phyloP scores from a whole-genome alignment of 768 basidiomycete genomes.

The Gloeopeniophorella convolvens region DNA sequence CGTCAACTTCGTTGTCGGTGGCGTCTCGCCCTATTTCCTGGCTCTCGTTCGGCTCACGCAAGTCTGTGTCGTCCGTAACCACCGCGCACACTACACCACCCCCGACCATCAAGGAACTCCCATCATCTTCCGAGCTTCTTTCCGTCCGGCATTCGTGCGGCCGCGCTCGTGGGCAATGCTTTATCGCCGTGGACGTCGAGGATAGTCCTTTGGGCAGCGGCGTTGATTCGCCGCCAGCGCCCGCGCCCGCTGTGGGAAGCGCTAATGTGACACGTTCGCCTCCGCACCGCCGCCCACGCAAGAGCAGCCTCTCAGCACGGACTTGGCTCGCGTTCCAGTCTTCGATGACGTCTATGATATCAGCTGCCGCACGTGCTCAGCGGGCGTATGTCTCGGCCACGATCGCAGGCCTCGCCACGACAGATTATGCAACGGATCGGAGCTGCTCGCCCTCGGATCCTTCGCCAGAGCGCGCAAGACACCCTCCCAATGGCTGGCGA shows the following conservation, averaged over 20 bases:
- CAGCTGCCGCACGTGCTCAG: slow-evolving; percentile 41
- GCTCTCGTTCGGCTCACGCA: slow-evolving; percentile 20
- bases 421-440: slow-evolving; percentile 20
- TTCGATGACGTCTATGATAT: slow-evolving; percentile 13
- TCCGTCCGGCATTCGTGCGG: slow-evolving; percentile 15
- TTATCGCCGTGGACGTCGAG: slow-evolving; percentile 16
- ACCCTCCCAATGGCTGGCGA: slow-evolving; percentile 37
- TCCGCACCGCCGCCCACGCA: not conserved
- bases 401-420: slow-evolving; percentile 36
- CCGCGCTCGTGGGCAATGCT: slow-evolving; percentile 13
- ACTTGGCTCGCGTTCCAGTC: slow-evolving; percentile 10
- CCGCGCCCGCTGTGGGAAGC: not conserved
- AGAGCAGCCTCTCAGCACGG: not conserved
- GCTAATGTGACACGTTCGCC: slow-evolving; percentile 4
- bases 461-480: slow-evolving; percentile 40
- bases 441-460: slow-evolving; percentile 18
- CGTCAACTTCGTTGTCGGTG: slow-evolving; percentile 4
- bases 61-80: slow-evolving; percentile 4
- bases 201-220: slow-evolving; percentile 15
- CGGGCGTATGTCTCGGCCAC: slow-evolving; percentile 50
- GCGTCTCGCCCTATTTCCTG: slow-evolving; percentile 16
- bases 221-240: not conserved
- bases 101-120: not conserved
- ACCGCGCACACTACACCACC: slow-evolving; percentile 3
- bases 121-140: not conserved